Conservation (phyloP, 2,329 filamentous ascomycete genomes). For the Exserohilum rostratum region DNA sequence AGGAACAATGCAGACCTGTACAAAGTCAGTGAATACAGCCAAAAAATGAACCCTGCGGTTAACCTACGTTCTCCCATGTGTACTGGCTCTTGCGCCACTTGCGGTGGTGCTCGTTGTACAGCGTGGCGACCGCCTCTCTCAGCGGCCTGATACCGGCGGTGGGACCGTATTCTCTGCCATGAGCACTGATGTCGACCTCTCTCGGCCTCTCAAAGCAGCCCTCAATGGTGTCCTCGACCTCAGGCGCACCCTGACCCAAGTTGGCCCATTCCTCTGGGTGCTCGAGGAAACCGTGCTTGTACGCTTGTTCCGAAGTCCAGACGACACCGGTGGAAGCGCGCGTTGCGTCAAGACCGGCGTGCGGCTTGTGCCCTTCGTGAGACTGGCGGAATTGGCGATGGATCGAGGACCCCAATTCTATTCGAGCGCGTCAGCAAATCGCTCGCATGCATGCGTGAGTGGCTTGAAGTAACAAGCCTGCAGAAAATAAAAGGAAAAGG, state of each 20-base stretch:
- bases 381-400: conserved; percentile 88
- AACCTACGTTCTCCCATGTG: conserved; percentile 79
- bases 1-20: conserved; percentile 70
- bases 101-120: conserved; percentile 94
- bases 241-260: conserved; percentile 89
- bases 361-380: conserved; percentile 88
- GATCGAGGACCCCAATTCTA: conserved; percentile 81
- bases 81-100: conserved; percentile 87
- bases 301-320: conserved; percentile 87
- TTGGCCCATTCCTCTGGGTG: conserved; percentile 88
- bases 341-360: conserved; percentile 87
- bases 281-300: conserved; percentile 86
- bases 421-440: background rate
- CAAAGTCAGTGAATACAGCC: conserved; percentile 61
- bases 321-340: conserved; percentile 92
- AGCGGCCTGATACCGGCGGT: conserved; percentile 93
- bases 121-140: conserved; percentile 82
- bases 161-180: conserved; percentile 85
- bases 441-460: background rate
- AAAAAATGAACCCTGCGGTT: conserved; percentile 6
- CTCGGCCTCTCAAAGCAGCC: conserved; percentile 85
- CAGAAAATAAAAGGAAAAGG: background rate
- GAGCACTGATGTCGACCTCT: conserved; percentile 76
- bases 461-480: background rate
- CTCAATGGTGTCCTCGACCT: conserved; percentile 90